phyloP scores from a whole-genome alignment of 108 stramenopile species.

The Skeletonema potamos region DNA sequence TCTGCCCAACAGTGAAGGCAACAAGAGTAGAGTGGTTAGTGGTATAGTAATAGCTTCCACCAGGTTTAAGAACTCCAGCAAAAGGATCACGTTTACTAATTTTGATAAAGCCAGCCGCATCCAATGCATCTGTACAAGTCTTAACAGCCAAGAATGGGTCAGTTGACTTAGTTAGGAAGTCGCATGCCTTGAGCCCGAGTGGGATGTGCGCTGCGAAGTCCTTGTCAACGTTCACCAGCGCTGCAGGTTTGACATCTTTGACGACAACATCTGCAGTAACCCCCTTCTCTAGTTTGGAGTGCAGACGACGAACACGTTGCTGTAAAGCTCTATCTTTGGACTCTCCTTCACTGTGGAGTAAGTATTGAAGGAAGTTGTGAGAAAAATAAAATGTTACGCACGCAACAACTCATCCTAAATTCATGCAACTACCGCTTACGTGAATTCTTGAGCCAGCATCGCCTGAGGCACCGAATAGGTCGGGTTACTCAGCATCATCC shows the following conservation, averaged over 20 bases:
- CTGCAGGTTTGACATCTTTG: neutral
- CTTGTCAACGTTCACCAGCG: neutral
- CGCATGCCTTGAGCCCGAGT: slow-evolving; percentile 68
- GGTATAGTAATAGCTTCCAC: slow-evolving; percentile 94
- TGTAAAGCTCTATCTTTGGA: slow-evolving; percentile 19
- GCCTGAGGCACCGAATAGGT: neutral
- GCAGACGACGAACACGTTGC: slow-evolving; percentile 18
- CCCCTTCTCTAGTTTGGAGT: slow-evolving; percentile 11
- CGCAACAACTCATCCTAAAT: neutral
- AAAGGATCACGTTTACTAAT: slow-evolving; percentile 46
- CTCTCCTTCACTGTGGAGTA: slow-evolving; percentile 7
- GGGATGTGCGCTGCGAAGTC: slow-evolving; percentile 23
- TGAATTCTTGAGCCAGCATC: neutral
- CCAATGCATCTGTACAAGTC: slow-evolving; percentile 52
- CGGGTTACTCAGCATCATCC: neutral
- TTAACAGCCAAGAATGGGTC: slow-evolving; percentile 83
- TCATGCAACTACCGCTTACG: neutral
- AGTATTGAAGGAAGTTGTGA: neutral
- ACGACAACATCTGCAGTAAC: neutral
- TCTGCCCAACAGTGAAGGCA: slow-evolving; percentile 90
- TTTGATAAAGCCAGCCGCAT: slow-evolving; percentile 61
- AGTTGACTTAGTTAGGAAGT: slow-evolving; percentile 63
- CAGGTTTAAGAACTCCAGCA: slow-evolving; percentile 13
- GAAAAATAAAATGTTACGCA: neutral
- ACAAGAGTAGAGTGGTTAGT: slow-evolving; percentile 89